These are phyloP conservation scores for Beauveria medogensis DNA, from an alignment of 2,329 filamentous ascomycete species.

Conservation along the genomic window DNA sequence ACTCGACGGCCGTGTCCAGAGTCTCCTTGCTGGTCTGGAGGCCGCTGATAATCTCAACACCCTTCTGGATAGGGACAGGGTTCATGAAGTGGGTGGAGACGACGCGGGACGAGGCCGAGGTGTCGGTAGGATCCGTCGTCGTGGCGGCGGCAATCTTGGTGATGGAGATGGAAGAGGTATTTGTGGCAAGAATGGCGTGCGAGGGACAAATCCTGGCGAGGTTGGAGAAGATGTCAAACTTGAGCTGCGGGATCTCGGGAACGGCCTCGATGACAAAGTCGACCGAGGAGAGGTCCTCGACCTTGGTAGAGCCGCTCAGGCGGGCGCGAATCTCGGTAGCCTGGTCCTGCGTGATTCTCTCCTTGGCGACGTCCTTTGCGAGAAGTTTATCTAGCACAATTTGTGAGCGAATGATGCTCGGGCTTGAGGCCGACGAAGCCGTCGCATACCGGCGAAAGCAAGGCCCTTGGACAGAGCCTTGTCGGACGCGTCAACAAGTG, in stretches of 20 bases:
- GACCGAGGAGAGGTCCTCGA: conserved; percentile 71
- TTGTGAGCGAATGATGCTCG: neutral
- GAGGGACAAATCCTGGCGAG: conserved; percentile 74
- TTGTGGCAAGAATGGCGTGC: conserved; percentile 88
- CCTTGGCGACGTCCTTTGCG: conserved; percentile 84
- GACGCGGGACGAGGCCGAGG: conserved; percentile 75
- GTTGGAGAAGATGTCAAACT: conserved; percentile 77
- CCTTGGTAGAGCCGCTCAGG: conserved; percentile 60
- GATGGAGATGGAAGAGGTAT: conserved; percentile 98
- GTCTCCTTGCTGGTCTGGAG: conserved; percentile 83
- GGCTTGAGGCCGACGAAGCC: neutral
- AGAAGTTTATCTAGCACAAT: conserved; percentile 69
- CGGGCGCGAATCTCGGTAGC: conserved; percentile 65
- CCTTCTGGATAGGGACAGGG: conserved; percentile 92
- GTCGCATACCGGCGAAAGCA: conserved; percentile 67
- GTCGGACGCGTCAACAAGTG: conserved; percentile 75
- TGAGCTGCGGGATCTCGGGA: conserved; percentile 82
- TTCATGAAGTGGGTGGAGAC: conserved; percentile 99
- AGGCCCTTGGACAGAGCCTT: conserved; percentile 81
- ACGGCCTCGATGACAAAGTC: conserved; percentile 98
- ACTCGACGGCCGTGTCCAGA: conserved; percentile 70
- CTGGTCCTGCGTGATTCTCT: conserved; percentile 73
- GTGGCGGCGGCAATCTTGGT: conserved; percentile 90
- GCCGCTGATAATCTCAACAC: conserved; percentile 93
- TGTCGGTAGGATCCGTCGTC: conserved; percentile 67